Conservation (phyloP, 1,284 basidiomycete species). For the Cryptococcus sp. region DNA sequence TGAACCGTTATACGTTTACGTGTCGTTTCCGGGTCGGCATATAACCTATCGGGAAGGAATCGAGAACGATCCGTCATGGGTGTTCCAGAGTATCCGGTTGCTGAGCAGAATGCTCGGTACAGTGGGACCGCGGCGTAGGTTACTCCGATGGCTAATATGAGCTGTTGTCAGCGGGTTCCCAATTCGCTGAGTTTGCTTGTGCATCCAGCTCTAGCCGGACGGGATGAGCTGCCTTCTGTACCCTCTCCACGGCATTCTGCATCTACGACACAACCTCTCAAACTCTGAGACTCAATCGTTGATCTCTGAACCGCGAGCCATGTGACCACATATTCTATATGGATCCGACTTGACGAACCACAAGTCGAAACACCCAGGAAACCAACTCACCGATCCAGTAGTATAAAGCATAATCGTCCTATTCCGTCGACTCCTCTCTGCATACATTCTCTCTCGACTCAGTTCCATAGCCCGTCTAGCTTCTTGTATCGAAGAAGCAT, state of each 20-base stretch:
- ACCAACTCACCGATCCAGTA: conserved; percentile 30
- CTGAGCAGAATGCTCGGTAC: conserved; percentile 95
- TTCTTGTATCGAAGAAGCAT: conserved; percentile 5
- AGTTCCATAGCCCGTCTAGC: conserved; percentile 20
- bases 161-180: conserved; percentile 54
- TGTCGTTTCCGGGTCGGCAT: conserved; percentile 61
- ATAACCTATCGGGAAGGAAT: conserved; percentile 75
- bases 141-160: conserved; percentile 73
- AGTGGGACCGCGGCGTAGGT: conserved; percentile 96
- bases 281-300: neutral
- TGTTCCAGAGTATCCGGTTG: conserved; percentile 94
- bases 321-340: neutral
- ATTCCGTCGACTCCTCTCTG: conserved; percentile 28
- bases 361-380: neutral
- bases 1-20: conserved; percentile 76
- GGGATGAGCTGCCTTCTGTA: too few species aligned
- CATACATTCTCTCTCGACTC: conserved; percentile 30
- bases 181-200: too few species aligned
- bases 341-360: neutral
- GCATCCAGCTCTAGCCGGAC: too few species aligned
- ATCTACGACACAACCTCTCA: too few species aligned
- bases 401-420: conserved; percentile 37
- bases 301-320: neutral
- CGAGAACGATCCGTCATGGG: conserved; percentile 79
- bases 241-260: too few species aligned